A percentile compares a stretch with the other conserved stretches of the same genome.
These are phyloP conservation scores for Saccharum officinarum DNA, from an alignment of 176 grass and related monocot species.

Conservation along the genomic window DNA sequence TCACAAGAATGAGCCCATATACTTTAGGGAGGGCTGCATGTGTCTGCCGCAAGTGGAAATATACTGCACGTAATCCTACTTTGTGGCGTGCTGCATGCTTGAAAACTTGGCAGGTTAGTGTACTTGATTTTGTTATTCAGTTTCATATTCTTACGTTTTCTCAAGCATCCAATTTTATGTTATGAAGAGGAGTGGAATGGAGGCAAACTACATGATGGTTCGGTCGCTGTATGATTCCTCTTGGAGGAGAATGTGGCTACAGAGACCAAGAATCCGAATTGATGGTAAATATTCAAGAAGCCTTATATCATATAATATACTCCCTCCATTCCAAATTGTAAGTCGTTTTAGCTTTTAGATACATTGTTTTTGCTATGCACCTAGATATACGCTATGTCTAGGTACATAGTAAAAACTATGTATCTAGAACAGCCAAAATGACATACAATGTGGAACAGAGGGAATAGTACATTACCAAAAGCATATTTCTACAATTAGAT, in stretches of 20 bases:
- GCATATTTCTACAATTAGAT: conserved; percentile 1
- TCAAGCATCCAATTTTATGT: conserved; percentile 30
- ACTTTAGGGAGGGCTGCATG: conserved; percentile 86
- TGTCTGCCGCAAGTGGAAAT: conserved; percentile 93
- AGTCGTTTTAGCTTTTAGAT: not conserved
- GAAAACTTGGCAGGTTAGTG: conserved; percentile 88
- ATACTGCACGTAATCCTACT: conserved; percentile 78
- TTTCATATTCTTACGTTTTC: conserved; percentile 15
- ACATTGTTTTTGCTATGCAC: not conserved
- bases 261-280: conserved; percentile 74
- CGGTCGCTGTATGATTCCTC: conserved; percentile 71
- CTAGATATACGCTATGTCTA: not conserved
- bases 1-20: conserved; percentile 74
- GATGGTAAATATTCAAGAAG: conserved; percentile 63
- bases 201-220: conserved; percentile 71
- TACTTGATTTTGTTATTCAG: conserved; percentile 11
- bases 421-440: not conserved
- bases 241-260: conserved; percentile 99
- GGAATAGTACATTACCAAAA: not conserved
- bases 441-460: not conserved
- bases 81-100: conserved; percentile 78
- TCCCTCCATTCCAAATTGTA: not conserved
- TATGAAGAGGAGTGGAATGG: conserved; percentile 66
- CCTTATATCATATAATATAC: conserved; percentile 16
- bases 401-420: not conserved